phyloP scores from a whole-genome alignment of 1,284 basidiomycete species.

The Ceratobasidium sp. region DNA sequence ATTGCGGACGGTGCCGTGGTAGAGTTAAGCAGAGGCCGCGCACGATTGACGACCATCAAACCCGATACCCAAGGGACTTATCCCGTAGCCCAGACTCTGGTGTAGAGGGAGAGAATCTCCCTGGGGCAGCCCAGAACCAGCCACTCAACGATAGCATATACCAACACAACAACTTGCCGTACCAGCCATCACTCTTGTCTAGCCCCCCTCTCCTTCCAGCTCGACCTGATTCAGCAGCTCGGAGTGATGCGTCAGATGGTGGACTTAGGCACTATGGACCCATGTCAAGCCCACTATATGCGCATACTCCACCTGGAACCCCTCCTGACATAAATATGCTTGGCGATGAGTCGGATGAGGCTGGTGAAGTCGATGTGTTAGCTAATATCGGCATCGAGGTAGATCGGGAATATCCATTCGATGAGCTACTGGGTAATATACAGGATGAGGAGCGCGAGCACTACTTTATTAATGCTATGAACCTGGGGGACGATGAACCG shows the following conservation, averaged over 20 bases:
- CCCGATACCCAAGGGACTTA: background rate
- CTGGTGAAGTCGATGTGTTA: background rate
- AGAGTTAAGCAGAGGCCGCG: background rate
- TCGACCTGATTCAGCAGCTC: no score
- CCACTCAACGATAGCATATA: no score
- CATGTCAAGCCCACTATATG: background rate
- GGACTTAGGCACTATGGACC: no score
- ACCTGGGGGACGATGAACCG: background rate
- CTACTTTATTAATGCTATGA: background rate
- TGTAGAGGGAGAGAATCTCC: background rate
- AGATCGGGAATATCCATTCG: slow-evolving; percentile 13
- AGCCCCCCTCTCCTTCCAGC: no score
- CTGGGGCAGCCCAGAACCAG: no score
- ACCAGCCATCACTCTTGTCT: no score
- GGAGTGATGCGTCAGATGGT: no score
- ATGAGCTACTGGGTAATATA: background rate
- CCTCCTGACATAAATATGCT: background rate
- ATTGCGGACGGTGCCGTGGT: background rate
- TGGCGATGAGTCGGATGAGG: background rate
- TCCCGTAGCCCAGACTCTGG: background rate
- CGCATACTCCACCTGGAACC: background rate
- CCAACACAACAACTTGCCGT: no score
- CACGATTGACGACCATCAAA: slow-evolving; percentile 8
- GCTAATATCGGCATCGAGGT: background rate
- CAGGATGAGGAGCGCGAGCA: background rate